Evolutionary conservation across 2,329 filamentous ascomycete genomes (phyloP), one percentile per base, ranked within the genome.

Genomic region (Diaporthe velutina): DNA sequence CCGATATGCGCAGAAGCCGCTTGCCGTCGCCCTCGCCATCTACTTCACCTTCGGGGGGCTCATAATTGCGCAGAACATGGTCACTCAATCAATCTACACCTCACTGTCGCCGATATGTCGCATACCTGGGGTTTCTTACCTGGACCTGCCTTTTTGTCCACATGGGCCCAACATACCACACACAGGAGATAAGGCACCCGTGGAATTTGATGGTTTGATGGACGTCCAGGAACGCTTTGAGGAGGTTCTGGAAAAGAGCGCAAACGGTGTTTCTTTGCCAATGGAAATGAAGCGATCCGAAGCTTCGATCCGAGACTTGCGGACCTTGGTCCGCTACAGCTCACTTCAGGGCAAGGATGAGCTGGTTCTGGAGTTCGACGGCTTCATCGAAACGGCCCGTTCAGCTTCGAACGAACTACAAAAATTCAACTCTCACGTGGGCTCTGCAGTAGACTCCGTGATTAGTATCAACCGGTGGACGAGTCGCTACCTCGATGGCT

Each of bases 241-340:
- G 82, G 90, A 93, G 74, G 91, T 97, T 0, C 84, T 97, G 5
- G 90, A 94, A 77, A 90, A 91, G 74, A 91, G 90, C 22, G 89
- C 91, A 1, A 88, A 91, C 30, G 90, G 92, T 1, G 90, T 92
- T 2, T 91, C 90, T 1, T 84, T 97, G 4, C 94, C 94, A 0
- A 86, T 94, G 78, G 93, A 95, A 78, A 95, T 97, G 91, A 96
- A 95, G 84, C 89, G 91, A 13, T 92, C 92, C 3, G 94, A 96
- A 82, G 87, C 91, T 2, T 92, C 93, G 1, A 92, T 97, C 48
- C 90, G 94, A 54, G 94, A 96, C 79, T 84, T 97, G 33, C 90
- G 93, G 42, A 92, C 91, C 35, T 87, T 95, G 58, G 93, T 97
- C 45, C 88, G 90, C 52, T 91, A 92, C 83, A 95, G 93, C 78